These are phyloP conservation scores for Coemansia umbellata DNA, from an alignment of 192 early-diverging fungal species.

Conservation along the genomic window DNA sequence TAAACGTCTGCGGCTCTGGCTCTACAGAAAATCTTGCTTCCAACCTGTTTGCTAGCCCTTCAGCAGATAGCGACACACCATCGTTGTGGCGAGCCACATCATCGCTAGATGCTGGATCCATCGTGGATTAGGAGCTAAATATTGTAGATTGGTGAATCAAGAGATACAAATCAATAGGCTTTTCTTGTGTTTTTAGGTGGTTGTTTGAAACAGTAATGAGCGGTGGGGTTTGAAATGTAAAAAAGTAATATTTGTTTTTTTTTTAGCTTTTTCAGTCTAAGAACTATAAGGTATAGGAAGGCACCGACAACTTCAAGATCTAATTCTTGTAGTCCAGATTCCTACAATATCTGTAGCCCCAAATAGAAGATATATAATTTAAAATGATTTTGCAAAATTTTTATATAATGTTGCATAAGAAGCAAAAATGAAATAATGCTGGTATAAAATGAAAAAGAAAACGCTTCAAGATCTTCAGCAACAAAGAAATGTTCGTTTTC, in stretches of 20 bases:
- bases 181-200: too few relatives aligned
- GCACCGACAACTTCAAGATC: too few relatives aligned
- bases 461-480: neutral
- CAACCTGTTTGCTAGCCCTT: slow-evolving; percentile 47
- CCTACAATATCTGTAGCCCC: too few relatives aligned
- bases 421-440: neutral
- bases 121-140: neutral
- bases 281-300: too few relatives aligned
- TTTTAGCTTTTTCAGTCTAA: too few relatives aligned
- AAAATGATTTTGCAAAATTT: neutral
- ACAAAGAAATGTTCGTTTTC: neutral
- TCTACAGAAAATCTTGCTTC: slow-evolving; percentile 49
- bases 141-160: too few relatives aligned
- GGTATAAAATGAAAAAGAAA: neutral
- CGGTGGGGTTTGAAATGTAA: too few relatives aligned
- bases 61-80: slow-evolving; percentile 36
- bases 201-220: too few relatives aligned
- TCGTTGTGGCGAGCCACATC: slow-evolving; percentile 48
- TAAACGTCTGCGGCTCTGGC: slow-evolving; percentile 58
- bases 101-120: slow-evolving; percentile 40
- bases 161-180: neutral
- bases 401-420: neutral
- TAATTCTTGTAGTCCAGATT: too few relatives aligned
- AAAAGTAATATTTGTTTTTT: neutral
- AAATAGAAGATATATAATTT: neutral